phyloP scores from a whole-genome alignment of 805 yeast species.

The Cyberlindnera saturnus region DNA sequence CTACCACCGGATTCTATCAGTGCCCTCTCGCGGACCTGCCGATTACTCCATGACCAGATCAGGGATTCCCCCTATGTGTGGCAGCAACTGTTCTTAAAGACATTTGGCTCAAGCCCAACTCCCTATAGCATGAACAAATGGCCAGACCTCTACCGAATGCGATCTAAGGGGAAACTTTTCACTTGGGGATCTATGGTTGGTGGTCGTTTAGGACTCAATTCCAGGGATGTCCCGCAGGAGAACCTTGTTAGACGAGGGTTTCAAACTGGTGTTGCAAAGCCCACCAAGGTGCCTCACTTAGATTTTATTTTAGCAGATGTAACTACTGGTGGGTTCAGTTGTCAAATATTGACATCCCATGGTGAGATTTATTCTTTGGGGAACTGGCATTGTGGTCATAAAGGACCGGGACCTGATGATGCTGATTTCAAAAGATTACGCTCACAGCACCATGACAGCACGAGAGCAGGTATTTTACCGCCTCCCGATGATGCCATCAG shows the following conservation, averaged over 20 bases:
- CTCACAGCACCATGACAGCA: not conserved
- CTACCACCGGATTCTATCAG: slow-evolving; percentile 30
- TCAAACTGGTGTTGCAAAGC: slow-evolving; percentile 29
- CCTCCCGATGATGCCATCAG: slow-evolving; percentile 2
- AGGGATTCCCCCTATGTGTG: slow-evolving; percentile 37
- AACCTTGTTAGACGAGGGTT: slow-evolving; percentile 19
- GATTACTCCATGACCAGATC: slow-evolving; percentile 28
- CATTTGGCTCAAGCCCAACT: slow-evolving; percentile 39
- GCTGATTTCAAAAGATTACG: slow-evolving; percentile 26
- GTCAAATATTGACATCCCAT: slow-evolving; percentile 47
- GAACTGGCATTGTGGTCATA: slow-evolving; percentile 34
- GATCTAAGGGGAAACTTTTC: slow-evolving; percentile 35
- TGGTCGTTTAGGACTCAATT: slow-evolving; percentile 42
- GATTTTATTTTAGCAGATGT: slow-evolving; percentile 38
- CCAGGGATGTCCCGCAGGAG: slow-evolving; percentile 21
- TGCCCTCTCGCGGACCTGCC: slow-evolving; percentile 34
- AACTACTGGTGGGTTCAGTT: slow-evolving; percentile 60
- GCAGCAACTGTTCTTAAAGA: slow-evolving; percentile 36
- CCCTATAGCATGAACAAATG: slow-evolving; percentile 40
- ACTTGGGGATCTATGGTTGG: slow-evolving; percentile 45
- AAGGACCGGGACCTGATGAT: slow-evolving; percentile 34
- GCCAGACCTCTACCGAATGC: slow-evolving; percentile 39
- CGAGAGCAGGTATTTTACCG: not conserved
- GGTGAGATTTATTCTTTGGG: slow-evolving; percentile 58
- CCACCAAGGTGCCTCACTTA: slow-evolving; percentile 33